Percentiles rank a stretch among this genome's conserved stretches.
phyloP scores from a whole-genome alignment of 2,329 filamentous ascomycete species.

The Cyphellophora europaea region DNA sequence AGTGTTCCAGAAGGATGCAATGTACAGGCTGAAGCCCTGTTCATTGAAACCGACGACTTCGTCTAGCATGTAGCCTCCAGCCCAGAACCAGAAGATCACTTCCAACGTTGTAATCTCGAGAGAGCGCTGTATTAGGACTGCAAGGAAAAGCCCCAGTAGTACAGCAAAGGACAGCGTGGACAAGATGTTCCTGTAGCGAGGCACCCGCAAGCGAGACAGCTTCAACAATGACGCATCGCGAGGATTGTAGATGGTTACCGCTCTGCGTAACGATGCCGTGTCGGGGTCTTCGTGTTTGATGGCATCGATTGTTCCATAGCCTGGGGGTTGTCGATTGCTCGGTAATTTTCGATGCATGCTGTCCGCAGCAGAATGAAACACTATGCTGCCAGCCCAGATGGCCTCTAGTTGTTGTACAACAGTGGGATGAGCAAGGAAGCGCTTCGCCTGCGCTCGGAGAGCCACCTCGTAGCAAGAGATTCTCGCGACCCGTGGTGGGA shows the following conservation, averaged over 20 bases:
- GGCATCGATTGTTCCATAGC: slow-evolving; percentile 32
- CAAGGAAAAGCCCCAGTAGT: slow-evolving; percentile 74
- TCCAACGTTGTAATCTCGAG: slow-evolving; percentile 75
- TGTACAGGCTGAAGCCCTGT: slow-evolving; percentile 90
- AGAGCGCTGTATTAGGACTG: slow-evolving; percentile 68
- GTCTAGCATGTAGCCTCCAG: slow-evolving; percentile 91
- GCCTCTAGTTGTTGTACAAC: slow-evolving; percentile 93
- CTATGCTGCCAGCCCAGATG: slow-evolving; percentile 92
- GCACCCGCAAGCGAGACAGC: slow-evolving; percentile 79
- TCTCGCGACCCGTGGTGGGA: slow-evolving; percentile 54
- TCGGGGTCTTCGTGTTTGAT: slow-evolving; percentile 4
- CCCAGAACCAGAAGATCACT: slow-evolving; percentile 95
- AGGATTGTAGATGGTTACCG: slow-evolving; percentile 82
- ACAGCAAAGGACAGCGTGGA: slow-evolving; percentile 81
- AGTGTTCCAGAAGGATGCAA: slow-evolving; percentile 96
- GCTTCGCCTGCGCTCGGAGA: slow-evolving; percentile 85
- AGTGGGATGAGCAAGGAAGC: slow-evolving; percentile 81
- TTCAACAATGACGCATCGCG: slow-evolving; percentile 86
- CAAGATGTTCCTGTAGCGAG: slow-evolving; percentile 81
- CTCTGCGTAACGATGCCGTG: slow-evolving; percentile 35
- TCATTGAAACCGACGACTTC: slow-evolving; percentile 95
- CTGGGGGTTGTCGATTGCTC: slow-evolving; percentile 5
- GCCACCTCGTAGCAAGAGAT: slow-evolving; percentile 89
- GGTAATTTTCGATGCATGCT: slow-evolving; percentile 56
- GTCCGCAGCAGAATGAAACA: slow-evolving; percentile 85